These are phyloP conservation scores for Apiotrichum siamense DNA, from an alignment of 1,284 basidiomycete genomes.

Conservation along the genomic window DNA sequence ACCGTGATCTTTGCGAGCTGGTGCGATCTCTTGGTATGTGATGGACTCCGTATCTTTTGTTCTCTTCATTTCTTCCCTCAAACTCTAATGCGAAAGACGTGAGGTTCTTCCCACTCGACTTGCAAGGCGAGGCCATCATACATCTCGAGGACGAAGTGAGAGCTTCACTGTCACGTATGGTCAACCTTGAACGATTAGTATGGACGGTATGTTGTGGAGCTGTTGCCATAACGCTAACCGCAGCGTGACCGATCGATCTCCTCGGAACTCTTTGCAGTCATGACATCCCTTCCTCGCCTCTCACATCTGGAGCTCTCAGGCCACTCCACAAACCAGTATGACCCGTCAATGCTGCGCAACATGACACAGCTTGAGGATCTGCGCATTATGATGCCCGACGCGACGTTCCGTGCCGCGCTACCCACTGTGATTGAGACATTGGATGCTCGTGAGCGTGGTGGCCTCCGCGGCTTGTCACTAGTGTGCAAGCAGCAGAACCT, in stretches of 20 bases:
- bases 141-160: slow-evolving; percentile 32
- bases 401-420: slow-evolving; percentile 23
- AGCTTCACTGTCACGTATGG: slow-evolving; percentile 31
- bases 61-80: neutral
- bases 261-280: slow-evolving; percentile 26
- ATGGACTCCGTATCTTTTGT: no score
- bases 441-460: slow-evolving; percentile 17
- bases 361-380: slow-evolving; percentile 34
- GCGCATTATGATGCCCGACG: slow-evolving; percentile 44
- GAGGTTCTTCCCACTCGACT: slow-evolving; percentile 41
- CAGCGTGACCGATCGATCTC: slow-evolving; percentile 42
- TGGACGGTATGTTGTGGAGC: slow-evolving; percentile 39
- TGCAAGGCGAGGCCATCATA: slow-evolving; percentile 27
- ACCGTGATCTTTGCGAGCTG: slow-evolving; percentile 29
- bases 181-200: slow-evolving; percentile 32
- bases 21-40: slow-evolving; percentile 35
- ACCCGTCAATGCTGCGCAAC: slow-evolving; percentile 27
- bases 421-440: slow-evolving; percentile 20
- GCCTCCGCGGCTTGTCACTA: slow-evolving; percentile 34
- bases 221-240: neutral
- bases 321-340: slow-evolving; percentile 35
- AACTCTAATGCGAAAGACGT: no score
- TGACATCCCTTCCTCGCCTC: slow-evolving; percentile 25
- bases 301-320: slow-evolving; percentile 41
- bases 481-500: slow-evolving; percentile 32